Percentiles rank a stretch among this genome's conserved stretches.
Conservation (phyloP, 805 yeast species). For the Dipodascopsis uninucleata region DNA sequence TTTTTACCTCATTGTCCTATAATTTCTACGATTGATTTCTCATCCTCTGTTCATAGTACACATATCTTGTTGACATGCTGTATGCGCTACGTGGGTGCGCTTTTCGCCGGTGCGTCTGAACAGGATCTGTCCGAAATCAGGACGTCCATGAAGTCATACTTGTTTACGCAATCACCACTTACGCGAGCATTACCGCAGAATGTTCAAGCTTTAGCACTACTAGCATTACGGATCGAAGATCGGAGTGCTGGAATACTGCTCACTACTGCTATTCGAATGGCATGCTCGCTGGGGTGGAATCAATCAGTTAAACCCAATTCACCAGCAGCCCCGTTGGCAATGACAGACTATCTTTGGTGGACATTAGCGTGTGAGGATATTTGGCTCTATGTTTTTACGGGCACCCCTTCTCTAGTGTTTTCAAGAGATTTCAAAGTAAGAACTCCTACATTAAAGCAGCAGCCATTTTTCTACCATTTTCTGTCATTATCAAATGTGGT, state of each 20-base stretch:
- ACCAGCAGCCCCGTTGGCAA: constrained; percentile 6
- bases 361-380: constrained; percentile 16
- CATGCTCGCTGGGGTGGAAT: constrained; percentile 16
- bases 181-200: constrained; percentile 15
- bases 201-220: constrained; percentile 16
- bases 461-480: constrained; percentile 10
- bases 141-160: constrained; percentile 11
- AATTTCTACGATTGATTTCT: constrained; percentile 9
- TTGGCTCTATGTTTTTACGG: constrained; percentile 16
- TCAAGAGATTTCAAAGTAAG: constrained; percentile 8
- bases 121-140: constrained; percentile 4
- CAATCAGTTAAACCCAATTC: constrained; percentile 1
- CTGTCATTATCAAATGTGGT: constrained; percentile 10
- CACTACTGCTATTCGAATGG: constrained; percentile 17
- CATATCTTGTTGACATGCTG: constrained; percentile 11
- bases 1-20: constrained; percentile 14
- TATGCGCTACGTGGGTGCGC: constrained; percentile 18
- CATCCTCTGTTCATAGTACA: constrained; percentile 13
- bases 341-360: constrained; percentile 19
- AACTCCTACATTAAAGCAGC: constrained; percentile 9
- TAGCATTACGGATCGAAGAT: constrained; percentile 15
- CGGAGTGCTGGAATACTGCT: constrained; percentile 9
- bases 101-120: constrained; percentile 4
- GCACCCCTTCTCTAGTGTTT: constrained; percentile 9
- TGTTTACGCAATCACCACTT: constrained; percentile 13